phyloP scores from a whole-genome alignment of 83 land plant genomes.

The Diphasiastrum complanatum region DNA sequence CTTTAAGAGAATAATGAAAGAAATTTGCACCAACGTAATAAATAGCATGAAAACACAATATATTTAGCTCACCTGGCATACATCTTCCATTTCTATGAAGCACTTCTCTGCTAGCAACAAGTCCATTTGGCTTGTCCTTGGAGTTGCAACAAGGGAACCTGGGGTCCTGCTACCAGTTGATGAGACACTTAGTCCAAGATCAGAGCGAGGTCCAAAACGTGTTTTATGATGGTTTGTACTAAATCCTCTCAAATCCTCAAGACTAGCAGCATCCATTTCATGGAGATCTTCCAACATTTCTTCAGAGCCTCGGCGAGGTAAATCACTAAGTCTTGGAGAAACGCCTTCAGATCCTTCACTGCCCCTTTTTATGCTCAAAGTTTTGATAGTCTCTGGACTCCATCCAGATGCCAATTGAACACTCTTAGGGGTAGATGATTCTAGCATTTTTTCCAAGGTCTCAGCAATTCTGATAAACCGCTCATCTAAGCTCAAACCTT shows the following conservation, averaged over 20 bases:
- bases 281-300: conserved; percentile 85
- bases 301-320: conserved; percentile 70
- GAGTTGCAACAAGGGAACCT: conserved; percentile 81
- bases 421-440: conserved; percentile 53
- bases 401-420: conserved; percentile 38
- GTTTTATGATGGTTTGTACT: conserved; percentile 66
- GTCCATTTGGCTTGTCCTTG: conserved; percentile 81
- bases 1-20: too few species aligned
- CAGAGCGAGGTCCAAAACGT: conserved; percentile 88
- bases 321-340: conserved; percentile 58
- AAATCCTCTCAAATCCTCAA: conserved; percentile 75
- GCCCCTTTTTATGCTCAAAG: too few species aligned
- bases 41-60: conserved; percentile 1
- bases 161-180: conserved; percentile 99
- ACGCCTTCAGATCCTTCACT: conserved; percentile 64
- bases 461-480: conserved; percentile 76
- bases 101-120: conserved; percentile 59
- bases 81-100: conserved; percentile 66
- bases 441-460: conserved; percentile 74
- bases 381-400: too few species aligned
- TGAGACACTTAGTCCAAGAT: conserved; percentile 78
- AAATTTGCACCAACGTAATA: not conserved
- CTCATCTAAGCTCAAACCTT: conserved; percentile 82
- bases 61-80: conserved; percentile 50
- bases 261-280: conserved; percentile 57